These are phyloP conservation scores for Colletotrichum tamarilloi DNA, from an alignment of 2,329 filamentous ascomycete genomes.

Conservation along the genomic window DNA sequence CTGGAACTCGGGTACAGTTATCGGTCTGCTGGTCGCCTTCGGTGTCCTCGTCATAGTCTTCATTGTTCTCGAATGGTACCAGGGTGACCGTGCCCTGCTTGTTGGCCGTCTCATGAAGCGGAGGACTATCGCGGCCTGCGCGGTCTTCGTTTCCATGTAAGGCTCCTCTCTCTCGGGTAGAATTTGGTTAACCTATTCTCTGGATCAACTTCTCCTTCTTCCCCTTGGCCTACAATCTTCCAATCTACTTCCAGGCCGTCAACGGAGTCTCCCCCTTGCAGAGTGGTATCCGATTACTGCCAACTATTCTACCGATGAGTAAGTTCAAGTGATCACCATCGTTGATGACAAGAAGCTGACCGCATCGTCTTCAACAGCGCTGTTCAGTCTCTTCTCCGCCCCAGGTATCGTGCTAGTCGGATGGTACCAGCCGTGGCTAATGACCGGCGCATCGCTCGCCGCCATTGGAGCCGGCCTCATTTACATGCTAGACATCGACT, in stretches of 20 bases:
- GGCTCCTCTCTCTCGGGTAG: too few species aligned
- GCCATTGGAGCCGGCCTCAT: slow-evolving; percentile 49
- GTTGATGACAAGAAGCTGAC: too few species aligned
- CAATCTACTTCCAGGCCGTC: slow-evolving; percentile 51
- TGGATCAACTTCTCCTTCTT: slow-evolving; percentile 51
- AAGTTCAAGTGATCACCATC: slow-evolving; percentile 28
- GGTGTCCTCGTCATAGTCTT: slow-evolving; percentile 45
- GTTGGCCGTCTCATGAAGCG: slow-evolving; percentile 55
- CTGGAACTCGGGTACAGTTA: slow-evolving; percentile 56
- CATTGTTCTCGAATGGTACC: slow-evolving; percentile 52
- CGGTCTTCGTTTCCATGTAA: too few species aligned
- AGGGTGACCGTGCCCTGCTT: slow-evolving; percentile 56
- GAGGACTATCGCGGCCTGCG: slow-evolving; percentile 51
- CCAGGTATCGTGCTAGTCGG: slow-evolving; percentile 36
- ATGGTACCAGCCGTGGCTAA: slow-evolving; percentile 39
- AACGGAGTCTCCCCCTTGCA: slow-evolving; percentile 9
- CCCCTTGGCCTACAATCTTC: slow-evolving; percentile 57
- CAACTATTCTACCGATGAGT: slow-evolving; percentile 12
- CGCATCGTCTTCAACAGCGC: too few species aligned
- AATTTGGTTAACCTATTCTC: too few species aligned
- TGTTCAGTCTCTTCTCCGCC: background rate
- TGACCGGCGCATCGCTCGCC: slow-evolving; percentile 39
- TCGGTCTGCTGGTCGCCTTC: slow-evolving; percentile 48
- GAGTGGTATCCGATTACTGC: too few species aligned
- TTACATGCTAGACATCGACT: slow-evolving; percentile 48